These are phyloP conservation scores for Trichophaea hybrida DNA, from an alignment of 2,329 filamentous ascomycete species.

Conservation along the genomic window DNA sequence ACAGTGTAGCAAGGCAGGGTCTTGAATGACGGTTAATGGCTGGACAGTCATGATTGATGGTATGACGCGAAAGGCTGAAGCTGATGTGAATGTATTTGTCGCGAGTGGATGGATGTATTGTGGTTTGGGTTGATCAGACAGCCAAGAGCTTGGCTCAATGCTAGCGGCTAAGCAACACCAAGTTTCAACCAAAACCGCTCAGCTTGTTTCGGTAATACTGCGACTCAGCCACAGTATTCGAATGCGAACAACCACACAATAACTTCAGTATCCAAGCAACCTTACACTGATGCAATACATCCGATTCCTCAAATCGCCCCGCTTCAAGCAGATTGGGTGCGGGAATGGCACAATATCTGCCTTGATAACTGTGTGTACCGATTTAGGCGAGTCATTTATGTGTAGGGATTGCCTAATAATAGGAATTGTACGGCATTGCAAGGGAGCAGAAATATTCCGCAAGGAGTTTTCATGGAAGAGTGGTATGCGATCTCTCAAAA, in stretches of 20 bases:
- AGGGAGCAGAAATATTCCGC: constrained; percentile 9
- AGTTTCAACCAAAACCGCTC: no score
- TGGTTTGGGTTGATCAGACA: no score
- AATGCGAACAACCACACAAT: neutral
- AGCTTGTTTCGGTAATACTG: no score
- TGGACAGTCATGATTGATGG: neutral
- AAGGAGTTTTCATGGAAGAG: constrained; percentile 20
- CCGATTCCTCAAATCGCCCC: constrained; percentile 52
- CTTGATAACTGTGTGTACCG: constrained; percentile 51
- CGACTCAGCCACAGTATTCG: no score
- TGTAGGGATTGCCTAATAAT: constrained; percentile 14
- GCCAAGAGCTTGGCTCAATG: no score
- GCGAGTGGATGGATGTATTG: no score
- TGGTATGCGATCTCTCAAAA: constrained; percentile 23
- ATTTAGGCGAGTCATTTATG: constrained; percentile 49
- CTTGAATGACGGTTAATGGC: constrained; percentile 13
- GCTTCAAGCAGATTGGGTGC: constrained; percentile 25
- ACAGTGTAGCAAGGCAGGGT: constrained; percentile 24
- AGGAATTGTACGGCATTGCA: constrained; percentile 14
- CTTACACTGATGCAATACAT: constrained; percentile 43
- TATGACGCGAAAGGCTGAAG: no score
- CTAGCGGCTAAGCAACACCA: no score
- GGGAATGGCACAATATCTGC: constrained; percentile 32
- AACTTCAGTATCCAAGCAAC: neutral
- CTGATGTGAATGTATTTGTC: no score